Conservation (phyloP, 768 basidiomycete species). For the Botryobasidium botryosum region DNA sequence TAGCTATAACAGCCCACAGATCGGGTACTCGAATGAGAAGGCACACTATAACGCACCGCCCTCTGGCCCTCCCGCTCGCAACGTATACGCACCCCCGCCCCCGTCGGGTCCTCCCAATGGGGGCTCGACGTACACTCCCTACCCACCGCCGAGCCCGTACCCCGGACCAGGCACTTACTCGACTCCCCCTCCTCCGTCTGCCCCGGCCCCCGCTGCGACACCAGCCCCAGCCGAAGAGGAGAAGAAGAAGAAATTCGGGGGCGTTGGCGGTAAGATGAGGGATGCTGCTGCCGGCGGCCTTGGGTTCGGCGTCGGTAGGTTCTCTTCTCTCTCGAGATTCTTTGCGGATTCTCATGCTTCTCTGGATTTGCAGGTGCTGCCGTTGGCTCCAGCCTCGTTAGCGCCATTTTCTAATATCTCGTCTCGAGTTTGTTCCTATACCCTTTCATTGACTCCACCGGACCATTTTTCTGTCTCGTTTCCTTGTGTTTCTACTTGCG, state of each 20-base stretch:
- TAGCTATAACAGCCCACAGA: background rate
- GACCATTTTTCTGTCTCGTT: no score
- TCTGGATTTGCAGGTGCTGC: slow-evolving; percentile 26
- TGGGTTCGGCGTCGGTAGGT: slow-evolving; percentile 54
- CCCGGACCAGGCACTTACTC: background rate
- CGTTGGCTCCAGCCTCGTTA: slow-evolving; percentile 33
- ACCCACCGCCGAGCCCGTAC: background rate
- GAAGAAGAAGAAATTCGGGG: slow-evolving; percentile 45
- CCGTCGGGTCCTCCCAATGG: background rate
- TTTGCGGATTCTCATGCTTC: background rate
- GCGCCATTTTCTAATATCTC: slow-evolving; percentile 35
- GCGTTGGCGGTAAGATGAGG: slow-evolving; percentile 40
- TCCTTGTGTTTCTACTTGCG: no score
- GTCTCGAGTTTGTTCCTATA: no score
- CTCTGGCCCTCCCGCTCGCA: background rate
- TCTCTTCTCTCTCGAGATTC: slow-evolving; percentile 15
- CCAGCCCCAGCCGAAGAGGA: slow-evolving; percentile 21
- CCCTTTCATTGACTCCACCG: no score
- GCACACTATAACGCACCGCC: background rate
- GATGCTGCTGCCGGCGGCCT: slow-evolving; percentile 38
- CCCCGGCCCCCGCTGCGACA: slow-evolving; percentile 15
- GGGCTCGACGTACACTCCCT: background rate
- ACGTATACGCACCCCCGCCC: background rate
- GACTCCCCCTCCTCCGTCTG: background rate
- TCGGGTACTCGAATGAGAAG: background rate